Conservation (phyloP, 306 rosid genomes). For the Datisca glomerata region DNA sequence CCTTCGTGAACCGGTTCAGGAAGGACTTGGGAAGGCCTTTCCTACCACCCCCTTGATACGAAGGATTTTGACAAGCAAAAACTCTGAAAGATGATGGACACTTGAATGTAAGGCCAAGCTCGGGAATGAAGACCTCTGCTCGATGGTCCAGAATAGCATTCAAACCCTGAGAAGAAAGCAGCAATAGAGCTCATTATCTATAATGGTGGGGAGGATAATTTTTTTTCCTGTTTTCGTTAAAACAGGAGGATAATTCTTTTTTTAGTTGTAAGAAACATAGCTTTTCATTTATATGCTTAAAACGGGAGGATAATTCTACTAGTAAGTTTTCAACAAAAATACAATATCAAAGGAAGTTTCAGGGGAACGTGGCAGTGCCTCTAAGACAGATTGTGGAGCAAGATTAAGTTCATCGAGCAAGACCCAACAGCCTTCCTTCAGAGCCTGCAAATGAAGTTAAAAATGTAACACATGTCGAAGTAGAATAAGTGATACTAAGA, state of each 20-base stretch:
- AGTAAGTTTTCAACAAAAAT: background rate
- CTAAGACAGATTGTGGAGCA: constrained; percentile 92
- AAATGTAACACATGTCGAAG: constrained; percentile 15
- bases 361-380: constrained; percentile 31
- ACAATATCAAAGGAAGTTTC: too few relatives aligned
- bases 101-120: constrained; percentile 63
- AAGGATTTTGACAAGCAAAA: constrained; percentile 97
- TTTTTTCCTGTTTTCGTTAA: background rate
- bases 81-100: constrained; percentile 82
- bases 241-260: background rate
- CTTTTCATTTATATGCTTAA: too few relatives aligned
- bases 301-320: background rate
- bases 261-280: too few relatives aligned
- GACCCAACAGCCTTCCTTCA: constrained; percentile 94
- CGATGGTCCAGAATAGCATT: constrained; percentile 97
- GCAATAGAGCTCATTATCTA: constrained; percentile 9
- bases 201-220: too few relatives aligned
- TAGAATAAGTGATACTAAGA: too few relatives aligned
- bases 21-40: constrained; percentile 93
- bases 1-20: constrained; percentile 92
- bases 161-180: constrained; percentile 46
- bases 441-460: constrained; percentile 48
- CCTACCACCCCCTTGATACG: constrained; percentile 88
- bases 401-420: constrained; percentile 96
- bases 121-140: constrained; percentile 95